These are phyloP conservation scores for Diaporthe vexans DNA, from an alignment of 2,329 filamentous ascomycete species.

Conservation along the genomic window DNA sequence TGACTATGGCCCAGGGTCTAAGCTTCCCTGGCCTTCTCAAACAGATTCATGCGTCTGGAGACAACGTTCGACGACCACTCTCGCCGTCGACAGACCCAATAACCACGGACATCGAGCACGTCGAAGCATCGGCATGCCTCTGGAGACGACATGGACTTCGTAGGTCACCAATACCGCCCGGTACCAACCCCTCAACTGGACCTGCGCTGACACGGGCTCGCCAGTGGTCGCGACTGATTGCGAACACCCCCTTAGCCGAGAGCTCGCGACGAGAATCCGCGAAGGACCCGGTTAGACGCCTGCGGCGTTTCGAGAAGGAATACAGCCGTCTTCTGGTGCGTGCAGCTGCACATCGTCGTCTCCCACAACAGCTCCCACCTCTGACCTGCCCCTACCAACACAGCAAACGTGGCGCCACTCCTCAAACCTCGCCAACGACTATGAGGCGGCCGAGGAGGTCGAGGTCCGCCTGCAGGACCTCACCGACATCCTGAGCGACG, in stretches of 20 bases:
- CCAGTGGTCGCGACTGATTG: conserved; percentile 78
- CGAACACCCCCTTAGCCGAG: conserved; percentile 70
- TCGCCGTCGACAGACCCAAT: background rate
- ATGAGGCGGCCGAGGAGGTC: conserved; percentile 73
- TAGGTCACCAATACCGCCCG: conserved; percentile 27
- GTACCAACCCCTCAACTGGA: background rate
- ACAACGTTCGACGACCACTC: conserved; percentile 33
- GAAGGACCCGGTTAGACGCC: conserved; percentile 73
- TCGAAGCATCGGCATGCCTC: conserved; percentile 42
- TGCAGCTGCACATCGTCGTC: conserved; percentile 16
- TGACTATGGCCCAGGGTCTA: conserved; percentile 28
- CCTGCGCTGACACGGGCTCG: conserved; percentile 38
- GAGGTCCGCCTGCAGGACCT: conserved; percentile 75
- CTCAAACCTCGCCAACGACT: conserved; percentile 71
- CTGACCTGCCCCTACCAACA: conserved; percentile 32
- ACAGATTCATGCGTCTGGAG: conserved; percentile 34
- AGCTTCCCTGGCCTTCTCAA: conserved; percentile 28
- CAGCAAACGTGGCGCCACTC: conserved; percentile 73
- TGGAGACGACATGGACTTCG: conserved; percentile 42
- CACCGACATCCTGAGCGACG: conserved; percentile 84
- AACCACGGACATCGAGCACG: background rate
- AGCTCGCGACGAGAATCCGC: conserved; percentile 70
- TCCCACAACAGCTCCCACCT: conserved; percentile 25
- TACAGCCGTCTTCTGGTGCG: conserved; percentile 73
- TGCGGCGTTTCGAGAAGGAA: conserved; percentile 77